These are phyloP conservation scores for Lodderomyces pseudojiufengensis DNA, from an alignment of 1,139 yeast genomes.

Conservation along the genomic window DNA sequence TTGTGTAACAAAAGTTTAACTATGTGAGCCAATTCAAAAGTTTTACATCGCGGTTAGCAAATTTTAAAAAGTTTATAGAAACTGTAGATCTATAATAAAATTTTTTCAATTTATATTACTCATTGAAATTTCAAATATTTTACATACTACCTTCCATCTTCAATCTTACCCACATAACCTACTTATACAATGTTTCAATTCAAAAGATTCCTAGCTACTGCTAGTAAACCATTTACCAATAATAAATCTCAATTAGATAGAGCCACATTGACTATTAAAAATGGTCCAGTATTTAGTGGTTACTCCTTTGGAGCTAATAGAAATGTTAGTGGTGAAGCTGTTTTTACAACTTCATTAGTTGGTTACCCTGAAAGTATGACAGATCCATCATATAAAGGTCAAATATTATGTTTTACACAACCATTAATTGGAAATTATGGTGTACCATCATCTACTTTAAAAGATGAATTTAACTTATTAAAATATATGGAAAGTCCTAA, in stretches of 20 bases:
- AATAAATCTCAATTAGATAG: conserved; percentile 55
- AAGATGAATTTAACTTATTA: conserved; percentile 79
- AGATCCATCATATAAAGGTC: conserved; percentile 95
- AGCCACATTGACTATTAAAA: conserved; percentile 86
- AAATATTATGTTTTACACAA: conserved; percentile 92
- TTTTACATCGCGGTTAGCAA: no score
- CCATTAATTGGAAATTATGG: conserved; percentile 98
- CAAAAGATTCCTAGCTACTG: conserved; percentile 34
- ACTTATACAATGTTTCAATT: conserved; percentile 2
- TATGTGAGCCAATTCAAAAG: no score
- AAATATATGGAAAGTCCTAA: conserved; percentile 89
- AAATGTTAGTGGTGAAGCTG: conserved; percentile 94
- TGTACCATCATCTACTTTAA: conserved; percentile 79
- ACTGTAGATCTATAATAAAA: no score
- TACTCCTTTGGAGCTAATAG: conserved; percentile 92
- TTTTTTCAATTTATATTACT: no score
- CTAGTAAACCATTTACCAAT: conserved; percentile 27
- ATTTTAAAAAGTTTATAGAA: no score
- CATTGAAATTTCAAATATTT: no score
- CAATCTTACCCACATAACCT: not conserved
- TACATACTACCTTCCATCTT: no score
- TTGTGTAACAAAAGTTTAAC: no score
- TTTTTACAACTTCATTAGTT: conserved; percentile 92
- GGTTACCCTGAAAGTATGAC: conserved; percentile 99
- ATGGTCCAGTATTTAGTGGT: conserved; percentile 93